These are phyloP conservation scores for Micractinium sp. DNA, from an alignment of 139 green algal species.

Conservation along the genomic window DNA sequence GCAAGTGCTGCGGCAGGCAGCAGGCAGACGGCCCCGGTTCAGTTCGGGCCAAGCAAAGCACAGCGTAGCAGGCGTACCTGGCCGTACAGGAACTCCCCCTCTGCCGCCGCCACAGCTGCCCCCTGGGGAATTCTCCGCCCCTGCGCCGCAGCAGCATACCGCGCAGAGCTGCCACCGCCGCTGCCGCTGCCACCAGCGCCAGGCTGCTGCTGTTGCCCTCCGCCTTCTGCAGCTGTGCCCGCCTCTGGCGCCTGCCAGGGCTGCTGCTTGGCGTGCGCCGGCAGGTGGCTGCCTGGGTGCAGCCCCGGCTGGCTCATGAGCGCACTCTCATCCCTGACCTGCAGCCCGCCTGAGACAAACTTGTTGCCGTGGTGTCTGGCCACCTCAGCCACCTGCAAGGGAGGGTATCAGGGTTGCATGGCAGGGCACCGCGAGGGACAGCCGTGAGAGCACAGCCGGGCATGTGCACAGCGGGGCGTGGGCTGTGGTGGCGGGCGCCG, in stretches of 20 bases:
- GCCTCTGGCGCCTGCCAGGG: too few relatives aligned
- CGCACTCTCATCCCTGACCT: background rate
- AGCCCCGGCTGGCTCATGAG: background rate
- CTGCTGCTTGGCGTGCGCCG: background rate
- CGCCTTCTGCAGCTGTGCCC: background rate
- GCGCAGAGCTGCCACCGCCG: background rate
- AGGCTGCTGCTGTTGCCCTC: background rate
- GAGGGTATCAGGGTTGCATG: background rate
- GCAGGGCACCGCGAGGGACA: background rate
- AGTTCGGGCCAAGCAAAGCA: too few relatives aligned
- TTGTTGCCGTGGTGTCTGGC: background rate
- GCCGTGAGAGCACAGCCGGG: background rate
- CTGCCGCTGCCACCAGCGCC: too few relatives aligned
- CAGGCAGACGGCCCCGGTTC: background rate
- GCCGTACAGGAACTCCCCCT: background rate
- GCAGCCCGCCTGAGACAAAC: background rate
- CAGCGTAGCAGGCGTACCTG: background rate
- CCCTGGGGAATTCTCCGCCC: background rate
- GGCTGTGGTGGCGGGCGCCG: background rate
- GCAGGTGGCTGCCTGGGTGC: conserved; percentile 13
- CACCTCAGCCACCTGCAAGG: background rate
- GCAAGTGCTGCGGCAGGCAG: background rate
- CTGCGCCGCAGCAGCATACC: background rate
- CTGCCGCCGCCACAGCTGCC: background rate
- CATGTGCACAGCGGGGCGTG: too few relatives aligned